These are phyloP conservation scores for Dimargaris cristalligena DNA, from an alignment of 192 early-diverging fungal genomes.

Conservation along the genomic window DNA sequence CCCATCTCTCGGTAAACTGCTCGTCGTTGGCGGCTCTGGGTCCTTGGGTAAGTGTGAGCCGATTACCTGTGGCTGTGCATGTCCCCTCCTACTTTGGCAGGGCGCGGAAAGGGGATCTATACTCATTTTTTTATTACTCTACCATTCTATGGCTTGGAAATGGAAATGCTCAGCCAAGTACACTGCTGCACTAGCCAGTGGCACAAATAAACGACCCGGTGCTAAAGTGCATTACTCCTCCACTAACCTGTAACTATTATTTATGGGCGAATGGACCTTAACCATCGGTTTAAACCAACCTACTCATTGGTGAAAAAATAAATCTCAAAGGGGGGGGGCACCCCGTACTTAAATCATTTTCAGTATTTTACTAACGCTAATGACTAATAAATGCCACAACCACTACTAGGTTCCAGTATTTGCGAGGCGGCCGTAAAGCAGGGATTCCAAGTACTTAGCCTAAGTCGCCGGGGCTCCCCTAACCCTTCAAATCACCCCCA, in stretches of 20 bases:
- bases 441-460: constrained; percentile 31
- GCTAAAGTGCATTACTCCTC: too few relatives aligned
- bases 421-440: constrained; percentile 22
- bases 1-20: constrained; percentile 16
- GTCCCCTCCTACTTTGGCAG: constrained; percentile 27
- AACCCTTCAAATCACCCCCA: background rate
- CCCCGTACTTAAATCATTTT: background rate
- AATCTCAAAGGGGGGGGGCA: too few relatives aligned
- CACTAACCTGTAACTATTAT: constrained; percentile 20
- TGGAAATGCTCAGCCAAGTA: too few relatives aligned
- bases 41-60: constrained; percentile 29
- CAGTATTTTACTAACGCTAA: constrained; percentile 11
- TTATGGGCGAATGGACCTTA: constrained; percentile 22
- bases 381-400: constrained; percentile 12
- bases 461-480: constrained; percentile 32
- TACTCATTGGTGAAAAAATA: background rate
- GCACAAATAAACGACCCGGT: too few relatives aligned
- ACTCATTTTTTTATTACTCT: too few relatives aligned
- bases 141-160: too few relatives aligned
- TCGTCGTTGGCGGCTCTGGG: constrained; percentile 46
- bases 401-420: constrained; percentile 15
- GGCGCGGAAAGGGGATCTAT: too few relatives aligned
- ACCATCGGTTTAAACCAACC: too few relatives aligned
- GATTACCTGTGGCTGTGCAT: constrained; percentile 12
- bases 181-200: too few relatives aligned